phyloP scores from a whole-genome alignment of 2,329 filamentous ascomycete species.

The Stagonosporopsis rhizophila region DNA sequence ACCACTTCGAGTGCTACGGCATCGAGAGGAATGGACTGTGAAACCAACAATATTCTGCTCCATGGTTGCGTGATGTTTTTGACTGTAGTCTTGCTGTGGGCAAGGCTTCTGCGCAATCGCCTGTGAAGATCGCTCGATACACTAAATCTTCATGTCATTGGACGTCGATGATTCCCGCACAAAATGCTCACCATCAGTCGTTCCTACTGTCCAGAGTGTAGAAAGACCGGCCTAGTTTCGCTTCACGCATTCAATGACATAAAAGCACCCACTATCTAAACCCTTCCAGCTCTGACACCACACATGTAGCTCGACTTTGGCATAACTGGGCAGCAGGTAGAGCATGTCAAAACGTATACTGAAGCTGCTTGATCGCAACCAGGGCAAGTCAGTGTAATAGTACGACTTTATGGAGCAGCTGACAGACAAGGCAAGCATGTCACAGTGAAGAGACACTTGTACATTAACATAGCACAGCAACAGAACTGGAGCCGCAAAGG shows the following conservation, averaged over 20 bases:
- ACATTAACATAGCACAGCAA: not conserved
- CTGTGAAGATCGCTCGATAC: not conserved
- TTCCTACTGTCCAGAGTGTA: too few relatives aligned
- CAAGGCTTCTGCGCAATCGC: not conserved
- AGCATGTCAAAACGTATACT: too few relatives aligned
- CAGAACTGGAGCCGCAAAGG: not conserved
- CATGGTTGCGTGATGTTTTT: not conserved
- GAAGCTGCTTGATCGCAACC: too few relatives aligned
- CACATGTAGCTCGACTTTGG: not conserved
- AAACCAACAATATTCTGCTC: constrained; percentile 9
- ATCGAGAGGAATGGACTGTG: constrained; percentile 18
- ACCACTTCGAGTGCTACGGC: constrained; percentile 13
- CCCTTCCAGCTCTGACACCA: not conserved
- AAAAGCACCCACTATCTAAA: too few relatives aligned
- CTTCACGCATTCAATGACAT: not conserved
- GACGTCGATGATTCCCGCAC: too few relatives aligned
- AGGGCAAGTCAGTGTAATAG: too few relatives aligned
- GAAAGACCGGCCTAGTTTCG: too few relatives aligned
- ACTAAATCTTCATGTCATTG: too few relatives aligned
- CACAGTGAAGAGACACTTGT: not conserved
- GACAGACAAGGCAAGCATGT: too few relatives aligned
- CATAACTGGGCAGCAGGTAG: not conserved
- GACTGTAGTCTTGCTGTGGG: not conserved
- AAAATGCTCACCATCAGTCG: too few relatives aligned
- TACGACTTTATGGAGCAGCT: too few relatives aligned